phyloP scores from a whole-genome alignment of 176 grass and related monocot genomes.

The Ensete ventricosum region DNA sequence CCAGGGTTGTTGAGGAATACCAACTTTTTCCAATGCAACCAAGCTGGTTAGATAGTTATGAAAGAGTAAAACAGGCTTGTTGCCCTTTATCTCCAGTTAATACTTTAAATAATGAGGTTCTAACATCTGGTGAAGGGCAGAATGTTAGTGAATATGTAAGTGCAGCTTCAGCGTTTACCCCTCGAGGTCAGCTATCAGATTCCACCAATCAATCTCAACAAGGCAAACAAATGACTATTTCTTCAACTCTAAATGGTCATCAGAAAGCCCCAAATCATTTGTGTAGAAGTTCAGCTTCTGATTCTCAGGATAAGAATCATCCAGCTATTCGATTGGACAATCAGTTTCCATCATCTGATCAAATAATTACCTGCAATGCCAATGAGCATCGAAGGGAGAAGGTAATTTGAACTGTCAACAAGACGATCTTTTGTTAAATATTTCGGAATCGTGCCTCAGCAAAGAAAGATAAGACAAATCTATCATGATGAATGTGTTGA shows the following conservation, averaged over 20 bases:
- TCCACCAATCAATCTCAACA: background rate
- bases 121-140: background rate
- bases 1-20: background rate
- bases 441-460: background rate
- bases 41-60: background rate
- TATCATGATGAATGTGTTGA: too few relatives aligned
- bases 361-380: background rate
- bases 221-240: background rate
- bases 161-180: background rate
- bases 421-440: background rate
- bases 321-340: background rate
- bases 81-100: constrained; percentile 3
- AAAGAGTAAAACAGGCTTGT: background rate
- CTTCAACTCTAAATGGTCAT: background rate
- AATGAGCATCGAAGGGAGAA: background rate
- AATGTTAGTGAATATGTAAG: background rate
- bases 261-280: background rate
- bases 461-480: background rate
- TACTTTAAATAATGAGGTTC: background rate
- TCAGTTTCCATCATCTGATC: background rate
- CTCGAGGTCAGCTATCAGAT: background rate
- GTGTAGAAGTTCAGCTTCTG: background rate
- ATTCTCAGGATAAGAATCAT: background rate
- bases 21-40: constrained; percentile 9
- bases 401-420: background rate